phyloP scores from a whole-genome alignment of 257 asterid genomes.

The Anisodus acutangulus region DNA sequence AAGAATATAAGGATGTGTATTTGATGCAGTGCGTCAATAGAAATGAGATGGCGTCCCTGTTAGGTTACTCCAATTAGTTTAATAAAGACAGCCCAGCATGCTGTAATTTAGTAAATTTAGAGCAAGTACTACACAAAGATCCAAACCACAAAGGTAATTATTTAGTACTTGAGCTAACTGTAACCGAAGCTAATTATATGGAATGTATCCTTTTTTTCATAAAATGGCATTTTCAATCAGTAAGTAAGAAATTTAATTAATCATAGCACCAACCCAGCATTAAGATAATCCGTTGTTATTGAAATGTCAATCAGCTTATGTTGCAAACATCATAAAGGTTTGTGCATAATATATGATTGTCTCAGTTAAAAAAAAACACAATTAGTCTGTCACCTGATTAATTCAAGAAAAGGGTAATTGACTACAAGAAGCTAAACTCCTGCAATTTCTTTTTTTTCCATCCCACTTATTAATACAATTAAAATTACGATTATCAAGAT shows the following conservation, averaged over 20 bases:
- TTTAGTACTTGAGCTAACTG: not conserved
- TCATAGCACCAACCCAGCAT: not conserved
- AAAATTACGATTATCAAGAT: not conserved
- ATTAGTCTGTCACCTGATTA: not conserved
- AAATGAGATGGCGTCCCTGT: slow-evolving; percentile 67
- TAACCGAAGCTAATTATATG: not conserved
- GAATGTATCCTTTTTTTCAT: not conserved
- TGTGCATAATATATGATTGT: not conserved
- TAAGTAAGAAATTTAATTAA: not conserved
- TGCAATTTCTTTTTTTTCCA: not conserved
- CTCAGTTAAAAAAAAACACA: not conserved
- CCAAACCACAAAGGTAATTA: not conserved
- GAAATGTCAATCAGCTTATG: not conserved
- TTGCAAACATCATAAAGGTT: not conserved
- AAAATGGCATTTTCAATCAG: not conserved
- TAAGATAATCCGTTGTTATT: not conserved
- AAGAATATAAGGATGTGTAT: slow-evolving; percentile 93
- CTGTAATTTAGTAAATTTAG: slow-evolving; percentile 8
- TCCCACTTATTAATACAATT: not conserved
- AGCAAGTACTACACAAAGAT: not conserved
- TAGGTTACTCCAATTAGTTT: slow-evolving; percentile 28
- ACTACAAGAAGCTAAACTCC: not conserved
- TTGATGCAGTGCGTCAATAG: slow-evolving; percentile 84
- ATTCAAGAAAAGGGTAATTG: not conserved
- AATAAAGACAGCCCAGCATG: slow-evolving; percentile 11